Conservation (phyloP, 2,329 filamentous ascomycete genomes). For the Trichoderma endophyticum region DNA sequence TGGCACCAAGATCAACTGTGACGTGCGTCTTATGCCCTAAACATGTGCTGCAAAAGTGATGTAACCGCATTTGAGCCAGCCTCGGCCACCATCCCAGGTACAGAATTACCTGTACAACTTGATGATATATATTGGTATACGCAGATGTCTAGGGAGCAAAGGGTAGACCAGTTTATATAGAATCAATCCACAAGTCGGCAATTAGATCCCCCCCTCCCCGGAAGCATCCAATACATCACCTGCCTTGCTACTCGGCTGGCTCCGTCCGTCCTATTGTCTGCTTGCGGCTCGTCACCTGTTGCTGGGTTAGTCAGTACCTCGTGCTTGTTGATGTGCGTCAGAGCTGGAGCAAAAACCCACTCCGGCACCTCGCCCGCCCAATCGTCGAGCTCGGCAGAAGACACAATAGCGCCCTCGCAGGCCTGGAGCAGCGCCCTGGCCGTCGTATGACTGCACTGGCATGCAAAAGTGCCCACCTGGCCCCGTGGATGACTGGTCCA, state of each 20-base stretch:
- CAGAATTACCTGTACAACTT: background rate
- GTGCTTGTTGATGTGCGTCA: background rate
- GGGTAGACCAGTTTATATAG: background rate
- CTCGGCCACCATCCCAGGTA: background rate
- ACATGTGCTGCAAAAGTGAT: background rate
- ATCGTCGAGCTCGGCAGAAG: constrained; percentile 11
- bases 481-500: background rate
- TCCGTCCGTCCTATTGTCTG: background rate
- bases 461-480: constrained; percentile 11
- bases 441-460: background rate
- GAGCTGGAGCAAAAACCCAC: constrained; percentile 1
- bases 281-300: background rate
- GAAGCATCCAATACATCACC: background rate
- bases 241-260: background rate
- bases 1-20: background rate
- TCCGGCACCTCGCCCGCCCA: constrained; percentile 6
- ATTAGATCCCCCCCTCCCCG: background rate
- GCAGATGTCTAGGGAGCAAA: background rate
- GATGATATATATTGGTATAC: background rate
- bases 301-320: background rate
- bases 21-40: constrained; percentile 15
- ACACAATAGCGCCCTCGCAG: background rate
- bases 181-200: background rate
- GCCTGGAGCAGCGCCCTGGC: constrained; percentile 2
- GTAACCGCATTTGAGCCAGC: background rate